Evolutionary conservation across 2,329 filamentous ascomycete genomes (phyloP), one percentile per base, ranked within the genome.

Genomic region (Hypoxylon sp.): DNA sequence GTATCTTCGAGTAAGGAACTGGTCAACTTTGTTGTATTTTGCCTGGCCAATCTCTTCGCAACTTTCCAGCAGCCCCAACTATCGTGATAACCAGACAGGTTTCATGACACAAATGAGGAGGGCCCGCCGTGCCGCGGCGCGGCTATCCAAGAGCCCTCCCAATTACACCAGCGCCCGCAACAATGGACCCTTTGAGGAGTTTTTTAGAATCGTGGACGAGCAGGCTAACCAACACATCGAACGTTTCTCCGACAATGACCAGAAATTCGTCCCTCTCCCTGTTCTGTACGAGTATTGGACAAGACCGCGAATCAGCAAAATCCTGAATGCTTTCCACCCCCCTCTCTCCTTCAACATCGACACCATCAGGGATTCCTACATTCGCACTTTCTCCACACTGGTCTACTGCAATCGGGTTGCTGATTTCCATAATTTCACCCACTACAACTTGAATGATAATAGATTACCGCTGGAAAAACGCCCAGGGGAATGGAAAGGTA

Each of bases 381-480:
- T 72, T 17, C 61, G 51, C 2, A 62, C 54, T 17, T 72, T 72
- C 52, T 72, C 70, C 9, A 65, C 48, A 9, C 62, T 72, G 9
- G 70, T 71, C 17, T 62, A 65, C 31, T 63, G 46, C 42, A 14
- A 33, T 11, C 31, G 33, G 26, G 65, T 68, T 19, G 1, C 29
- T 11, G 46, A 37, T 29, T 42, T 69, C 37, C 22, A 35, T 11
- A 31, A 54, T 2, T 67, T 72, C 17, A 54, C 68, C 26, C 24
- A 29, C 3, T 35, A 69, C 52, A 33, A 50, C n/a, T 46, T 71
- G 19, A 35, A 66, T 22, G 70, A 71, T 46, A 29, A 50, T 5
- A 47, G 44, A 10, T 24, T 66, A 6, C 68, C 68, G 22, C 51
- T 71, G 8, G 53, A 52, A 24, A 47, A 42, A 31, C 48, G 37